Evolutionary conservation across 345 rosid species (phyloP), one percentile per base, ranked within the genome.

Genomic region (Zanthoxylum bungeanum): DNA sequence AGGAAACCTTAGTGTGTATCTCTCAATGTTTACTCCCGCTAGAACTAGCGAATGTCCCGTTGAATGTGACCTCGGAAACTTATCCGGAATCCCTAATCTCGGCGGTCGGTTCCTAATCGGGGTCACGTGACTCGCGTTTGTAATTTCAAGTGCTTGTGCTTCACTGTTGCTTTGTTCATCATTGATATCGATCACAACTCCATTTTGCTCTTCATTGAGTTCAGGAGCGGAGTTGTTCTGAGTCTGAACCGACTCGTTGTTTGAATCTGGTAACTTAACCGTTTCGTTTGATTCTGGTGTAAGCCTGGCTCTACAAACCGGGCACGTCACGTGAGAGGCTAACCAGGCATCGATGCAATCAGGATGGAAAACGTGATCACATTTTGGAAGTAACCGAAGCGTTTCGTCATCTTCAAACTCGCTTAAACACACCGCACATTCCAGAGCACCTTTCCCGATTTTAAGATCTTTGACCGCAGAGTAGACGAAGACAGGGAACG

Each of bases 311-410:
- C 91, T 85, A 71, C 93, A 89, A 36, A 86, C 85, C 10, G 93
- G 93, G 12, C 91, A 89, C 9, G 89, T 85, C 10, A 75, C 70
- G 63, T 79, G 93, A 7, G 75, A 79, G 64, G 72, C 74, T 30
- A 89, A 67, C 91, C 93, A 86, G 40, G 62, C 67, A n/a, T 72
- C 87, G 50, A 89, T 83, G 51, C 93, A 89, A 39, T 78, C 79
- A 0, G 78, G 73, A 50, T 89, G 93, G 66, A 89, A 89, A 7
- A 79, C 80, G 76, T 89, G 93, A 2, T 79, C 80, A 47, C 92
- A 87, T 37, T 76, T 76, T 4, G 89, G 88, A 16, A 87, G 58
- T 42, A 85, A 67, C 33, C 89, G 78, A 24, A 83, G 69, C 42
- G 65, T 62, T n/a, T 84, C 84, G 12, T 76, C 77, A 31, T 82